Percentiles rank a stretch among this genome's conserved stretches.
Conservation (phyloP, 208 protist species). For the Trypanosoma avium region DNA sequence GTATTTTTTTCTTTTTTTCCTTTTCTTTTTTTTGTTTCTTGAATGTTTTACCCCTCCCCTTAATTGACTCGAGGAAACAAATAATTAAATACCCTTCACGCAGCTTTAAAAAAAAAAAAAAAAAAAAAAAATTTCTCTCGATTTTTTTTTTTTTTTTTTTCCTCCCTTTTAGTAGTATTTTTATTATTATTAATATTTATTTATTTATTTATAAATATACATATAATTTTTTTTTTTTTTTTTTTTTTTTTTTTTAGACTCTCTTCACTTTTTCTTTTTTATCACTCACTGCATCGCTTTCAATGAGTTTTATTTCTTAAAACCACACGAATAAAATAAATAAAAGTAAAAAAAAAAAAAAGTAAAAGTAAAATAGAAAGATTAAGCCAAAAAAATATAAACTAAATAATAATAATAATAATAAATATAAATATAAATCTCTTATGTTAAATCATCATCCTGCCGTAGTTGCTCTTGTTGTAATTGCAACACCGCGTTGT, state of each 20-base stretch:
- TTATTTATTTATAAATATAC: not conserved
- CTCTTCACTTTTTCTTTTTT: not conserved
- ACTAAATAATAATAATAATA: slow-evolving; percentile 1
- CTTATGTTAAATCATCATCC: slow-evolving; percentile 3
- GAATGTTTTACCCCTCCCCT: too few relatives aligned
- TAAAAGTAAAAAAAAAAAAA: not conserved
- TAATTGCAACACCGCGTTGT: slow-evolving; percentile 74
- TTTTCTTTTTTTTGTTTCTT: too few relatives aligned
- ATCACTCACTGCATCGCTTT: not conserved
- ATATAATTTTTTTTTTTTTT: not conserved
- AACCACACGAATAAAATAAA: not conserved
- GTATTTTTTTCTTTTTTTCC: too few relatives aligned
- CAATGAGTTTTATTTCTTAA: not conserved
- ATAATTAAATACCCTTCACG: too few relatives aligned
- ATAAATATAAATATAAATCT: not conserved
- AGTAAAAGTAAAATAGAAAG: not conserved
- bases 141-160: not conserved
- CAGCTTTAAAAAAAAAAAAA: slow-evolving; percentile 23
- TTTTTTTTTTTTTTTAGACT: not conserved
- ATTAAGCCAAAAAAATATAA: not conserved
- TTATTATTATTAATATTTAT: not conserved
- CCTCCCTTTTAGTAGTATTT: slow-evolving; percentile 1
- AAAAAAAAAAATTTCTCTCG: slow-evolving; percentile 12
- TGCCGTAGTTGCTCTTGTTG: slow-evolving; percentile 39
- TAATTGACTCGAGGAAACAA: too few relatives aligned